Percentiles rank a stretch among this genome's conserved stretches.
These are phyloP conservation scores for Mycena venus DNA, from an alignment of 768 basidiomycete species.

Conservation along the genomic window DNA sequence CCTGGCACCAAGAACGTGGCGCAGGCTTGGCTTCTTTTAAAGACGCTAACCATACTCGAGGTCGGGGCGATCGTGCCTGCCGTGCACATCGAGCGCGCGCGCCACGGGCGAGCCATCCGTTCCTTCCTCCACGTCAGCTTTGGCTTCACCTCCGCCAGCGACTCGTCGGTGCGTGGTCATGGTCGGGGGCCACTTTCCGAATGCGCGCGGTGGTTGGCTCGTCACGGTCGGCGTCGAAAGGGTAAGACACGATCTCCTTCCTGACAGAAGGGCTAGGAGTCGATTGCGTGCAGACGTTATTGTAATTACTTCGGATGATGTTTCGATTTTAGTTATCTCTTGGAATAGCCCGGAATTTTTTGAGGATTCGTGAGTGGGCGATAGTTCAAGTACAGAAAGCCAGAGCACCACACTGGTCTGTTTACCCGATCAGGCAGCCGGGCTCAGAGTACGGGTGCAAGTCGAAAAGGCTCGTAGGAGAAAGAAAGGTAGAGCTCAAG, in stretches of 20 bases:
- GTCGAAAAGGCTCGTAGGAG: too few relatives aligned
- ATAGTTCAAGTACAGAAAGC: too few relatives aligned
- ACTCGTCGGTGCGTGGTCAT: neutral
- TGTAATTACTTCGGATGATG: neutral
- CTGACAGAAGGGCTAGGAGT: conserved; percentile 18
- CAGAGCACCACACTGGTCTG: too few relatives aligned
- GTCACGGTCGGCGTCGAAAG: too few relatives aligned
- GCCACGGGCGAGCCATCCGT: too few relatives aligned
- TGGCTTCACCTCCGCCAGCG: neutral
- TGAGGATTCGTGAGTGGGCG: too few relatives aligned
- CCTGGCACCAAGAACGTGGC: neutral
- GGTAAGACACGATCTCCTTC: neutral
- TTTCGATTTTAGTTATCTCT: neutral
- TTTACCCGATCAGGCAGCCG: too few relatives aligned
- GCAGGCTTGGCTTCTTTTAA: neutral
- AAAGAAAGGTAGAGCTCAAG: too few relatives aligned
- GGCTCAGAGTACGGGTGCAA: too few relatives aligned
- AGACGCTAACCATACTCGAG: neutral
- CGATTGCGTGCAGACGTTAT: neutral
- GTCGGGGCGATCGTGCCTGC: neutral
- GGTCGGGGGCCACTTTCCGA: neutral
- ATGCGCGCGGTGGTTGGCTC: neutral
- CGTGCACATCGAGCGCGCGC: neutral
- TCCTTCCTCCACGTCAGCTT: neutral
- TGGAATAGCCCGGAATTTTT: too few relatives aligned